A percentile compares a stretch with the other conserved stretches of the same genome.
phyloP scores from a whole-genome alignment of 2,329 filamentous ascomycete species.

The Trichothecium sympodiale region DNA sequence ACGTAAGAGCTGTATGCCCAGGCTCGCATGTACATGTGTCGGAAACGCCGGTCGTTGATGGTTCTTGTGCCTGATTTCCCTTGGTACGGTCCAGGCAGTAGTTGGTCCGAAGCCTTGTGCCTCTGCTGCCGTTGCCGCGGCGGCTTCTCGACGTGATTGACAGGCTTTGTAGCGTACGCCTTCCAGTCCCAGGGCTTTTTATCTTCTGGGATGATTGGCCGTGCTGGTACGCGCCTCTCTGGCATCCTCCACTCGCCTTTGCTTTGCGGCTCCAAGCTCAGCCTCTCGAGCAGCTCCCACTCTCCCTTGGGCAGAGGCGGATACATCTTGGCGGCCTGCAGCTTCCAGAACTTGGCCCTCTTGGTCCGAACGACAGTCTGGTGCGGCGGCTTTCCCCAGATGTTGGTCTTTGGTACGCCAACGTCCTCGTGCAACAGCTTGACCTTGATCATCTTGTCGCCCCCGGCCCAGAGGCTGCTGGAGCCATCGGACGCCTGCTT shows the following conservation, averaged over 20 bases:
- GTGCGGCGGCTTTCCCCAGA: slow-evolving; percentile 36
- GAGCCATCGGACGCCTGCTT: slow-evolving; percentile 15
- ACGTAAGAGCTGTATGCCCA: slow-evolving; percentile 35
- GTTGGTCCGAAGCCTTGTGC: not conserved
- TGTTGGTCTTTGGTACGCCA: slow-evolving; percentile 16
- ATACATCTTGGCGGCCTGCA: slow-evolving; percentile 31
- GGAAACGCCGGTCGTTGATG: slow-evolving; percentile 29
- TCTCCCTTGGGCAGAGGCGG: slow-evolving; percentile 43
- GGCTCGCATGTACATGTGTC: slow-evolving; percentile 33
- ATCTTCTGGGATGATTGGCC: not conserved
- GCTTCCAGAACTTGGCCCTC: slow-evolving; percentile 35
- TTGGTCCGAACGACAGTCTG: slow-evolving; percentile 29
- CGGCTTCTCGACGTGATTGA: not conserved
- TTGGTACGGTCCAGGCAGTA: not conserved
- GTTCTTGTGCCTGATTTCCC: slow-evolving; percentile 11
- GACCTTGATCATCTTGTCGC: too few relatives aligned
- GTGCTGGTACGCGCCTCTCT: not conserved
- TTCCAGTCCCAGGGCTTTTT: slow-evolving; percentile 29
- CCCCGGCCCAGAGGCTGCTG: slow-evolving; percentile 3
- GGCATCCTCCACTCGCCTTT: slow-evolving; percentile 24
- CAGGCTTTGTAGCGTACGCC: slow-evolving; percentile 24
- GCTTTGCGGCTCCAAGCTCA: slow-evolving; percentile 31
- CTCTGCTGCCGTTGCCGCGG: not conserved
- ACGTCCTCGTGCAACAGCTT: slow-evolving; percentile 8
- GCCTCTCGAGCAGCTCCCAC: slow-evolving; percentile 41